Base-by-base conservation (phyloP, 163 green algal genomes). In the Chlamydomonas reinhardtii region DNA sequence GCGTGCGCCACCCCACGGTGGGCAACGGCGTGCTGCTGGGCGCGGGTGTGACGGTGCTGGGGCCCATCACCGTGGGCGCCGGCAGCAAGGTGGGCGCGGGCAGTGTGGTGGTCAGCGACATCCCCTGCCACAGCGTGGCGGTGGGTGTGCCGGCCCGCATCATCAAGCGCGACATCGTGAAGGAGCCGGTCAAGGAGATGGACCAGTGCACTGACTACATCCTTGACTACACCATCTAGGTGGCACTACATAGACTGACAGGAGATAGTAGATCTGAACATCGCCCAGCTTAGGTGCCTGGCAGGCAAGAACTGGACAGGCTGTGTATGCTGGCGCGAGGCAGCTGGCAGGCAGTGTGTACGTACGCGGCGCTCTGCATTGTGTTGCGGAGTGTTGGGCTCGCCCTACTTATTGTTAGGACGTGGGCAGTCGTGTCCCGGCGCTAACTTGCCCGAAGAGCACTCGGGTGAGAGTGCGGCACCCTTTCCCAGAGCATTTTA, bases 1-100 rank as follows among this genome's bases (percentile, higher is more conserved):
- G 96, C 32, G 84, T 91, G 35, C 87, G 90, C 20, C 97, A 99
- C 91, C 97, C 97, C 0, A 96, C 84, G 29, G 94, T 99, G 31
- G 95, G 95, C 1, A 93, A 99, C 71, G 97, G 97, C 25, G 98
- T 99, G 75, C 91, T 99, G 74, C 93, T 99, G 32, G 98, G 98
- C 6, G 97, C 98, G 29, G 97, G 97, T 2, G 97, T 96, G 16
- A 96, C 85, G 15, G 94, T 99, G 73, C 91, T 99, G 54, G 98
- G 98, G 8, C 94, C 95, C 25, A 90, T 99, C 22, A 92, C 89
- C 0, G 88, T 99, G 2, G 97, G 97, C 2, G 91, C 94, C 34
- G 95, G 96, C 68, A 94, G 86, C 87, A 99, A 99, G 91, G 90
- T 98, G 35, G 97, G 97, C 19, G 97, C 97, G 29, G 96, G 96